Base-by-base conservation (phyloP, 768 basidiomycete genomes). In the Xerocomellus dryophilus region DNA sequence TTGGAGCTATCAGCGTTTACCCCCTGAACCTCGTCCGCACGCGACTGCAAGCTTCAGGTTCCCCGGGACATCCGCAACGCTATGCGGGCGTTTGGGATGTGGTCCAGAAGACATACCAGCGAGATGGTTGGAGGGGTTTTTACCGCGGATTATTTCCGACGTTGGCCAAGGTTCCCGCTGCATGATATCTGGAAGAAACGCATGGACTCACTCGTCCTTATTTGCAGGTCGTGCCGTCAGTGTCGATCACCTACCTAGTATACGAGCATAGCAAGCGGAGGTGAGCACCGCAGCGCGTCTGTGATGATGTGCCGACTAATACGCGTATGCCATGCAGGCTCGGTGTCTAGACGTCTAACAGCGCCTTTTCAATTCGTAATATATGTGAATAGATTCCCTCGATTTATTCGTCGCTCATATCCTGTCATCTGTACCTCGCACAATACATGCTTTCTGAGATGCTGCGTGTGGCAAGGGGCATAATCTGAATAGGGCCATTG, bases 211-310 rank as follows among this genome's bases (percentile, higher is more conserved):
- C 52, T 15, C 23, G 29, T 54, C 47, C 21, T 48, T 18, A 12
- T 61, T 46, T 42, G 32, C 61, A 92, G 90, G 96, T 98, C 54
- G 86, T 97, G 42, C 96, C 96, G 47, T 88, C 94, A 5, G 96
- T 98, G 40, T 96, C 94, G 8, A 98, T 98, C 73, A 93, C 93
- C 56, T 97, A 97, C 73, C 85, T 97, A 38, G 95, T 97, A 58
- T 93, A 93, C 71, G 91, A 93, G 68, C 84, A 89, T 62, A 85
- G 80, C 63, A 93, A 91, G 76, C 81, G 86, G 69, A 86, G 77
- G 91, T 87, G 51, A 58, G 82, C 71, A 20, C 41, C 7, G 14
- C 44, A 27, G 34, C 40, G 36, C 31, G 10, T 9, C 25, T 32
- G 38, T 46, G 34, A 11, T 50, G 43, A 49, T 31, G 36, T 40